Evolutionary conservation across 1,284 basidiomycete genomes (phyloP), one percentile per base, ranked within the genome.

Genomic region (Exobasidium cylindrosporum): DNA sequence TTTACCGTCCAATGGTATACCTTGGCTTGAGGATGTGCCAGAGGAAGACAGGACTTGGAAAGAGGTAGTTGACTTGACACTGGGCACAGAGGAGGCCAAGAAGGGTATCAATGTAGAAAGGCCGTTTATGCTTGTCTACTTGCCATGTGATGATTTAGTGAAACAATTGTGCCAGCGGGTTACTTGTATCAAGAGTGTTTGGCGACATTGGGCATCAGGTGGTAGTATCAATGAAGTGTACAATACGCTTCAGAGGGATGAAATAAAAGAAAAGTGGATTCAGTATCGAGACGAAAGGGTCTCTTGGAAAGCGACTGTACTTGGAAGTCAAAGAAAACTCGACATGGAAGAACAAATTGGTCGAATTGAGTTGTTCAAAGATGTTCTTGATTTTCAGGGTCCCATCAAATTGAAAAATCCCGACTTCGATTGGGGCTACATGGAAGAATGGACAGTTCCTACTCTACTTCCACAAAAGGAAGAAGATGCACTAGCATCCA

Each of bases 391-490:
- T 24, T 87, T 95, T 64, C 78, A 84, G 63, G 94, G 94, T 4
- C 86, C 86, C 67, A 92, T 97, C 69, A 86, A 90, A 62, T 86
- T 98, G 85, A 88, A 88, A 67, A 84, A 84, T 32, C 90, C 96
- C 0, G 86, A 93, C 40, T 85, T 94, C 32, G 85, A 86, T 28
- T 83, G 94, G 58, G 86, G 87, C 3, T 87, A 90, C 43, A 90
- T 90, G 66, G 95, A 98, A 83, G 96, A 98, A 83, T 97, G 92
- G 91, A 58, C 66, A 21, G 61, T 57, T 0, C 68, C 64, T 35
- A 63, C 65, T 58, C 47, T 62, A 5, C 68, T 70, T 64, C 65
- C 65, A 4, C 47, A 50, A 17, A 65, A 68, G 46, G 63, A 60
- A 31, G 67, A 68, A 17, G 65, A 62, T 5, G 54, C 43, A 28